Conservation (phyloP, 257 asterid species). For the Misopates orontium region DNA sequence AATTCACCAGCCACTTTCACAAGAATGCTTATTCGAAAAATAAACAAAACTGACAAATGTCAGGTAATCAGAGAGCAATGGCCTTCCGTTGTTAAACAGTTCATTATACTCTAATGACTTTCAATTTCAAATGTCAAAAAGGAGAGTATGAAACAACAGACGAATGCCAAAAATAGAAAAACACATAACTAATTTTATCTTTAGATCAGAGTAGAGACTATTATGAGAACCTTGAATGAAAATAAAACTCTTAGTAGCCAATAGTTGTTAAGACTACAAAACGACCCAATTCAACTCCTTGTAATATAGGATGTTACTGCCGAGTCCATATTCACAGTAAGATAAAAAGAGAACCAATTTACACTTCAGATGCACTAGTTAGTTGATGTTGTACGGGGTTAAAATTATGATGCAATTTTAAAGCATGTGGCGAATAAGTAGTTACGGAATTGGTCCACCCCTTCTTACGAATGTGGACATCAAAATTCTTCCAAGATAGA, state of each 20-base stretch:
- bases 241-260: background rate
- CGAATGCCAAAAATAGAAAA: slow-evolving; percentile 10
- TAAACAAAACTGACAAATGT: slow-evolving; percentile 1
- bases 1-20: background rate
- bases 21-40: background rate
- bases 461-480: background rate
- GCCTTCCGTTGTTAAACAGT: background rate
- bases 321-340: background rate
- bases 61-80: background rate
- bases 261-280: background rate
- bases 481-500: background rate
- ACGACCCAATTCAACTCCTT: too few relatives aligned
- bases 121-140: background rate
- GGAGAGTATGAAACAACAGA: background rate
- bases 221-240: background rate
- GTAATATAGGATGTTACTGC: too few relatives aligned
- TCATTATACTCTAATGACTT: background rate
- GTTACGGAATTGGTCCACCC: background rate
- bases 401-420: background rate
- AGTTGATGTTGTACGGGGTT: background rate
- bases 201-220: background rate
- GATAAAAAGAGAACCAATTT: background rate
- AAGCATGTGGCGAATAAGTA: background rate
- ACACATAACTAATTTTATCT: slow-evolving; percentile 1
- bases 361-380: slow-evolving; percentile 8